Conservation (phyloP, 2,329 filamentous ascomycete species). For the Zymoseptoria pseudotritici region DNA sequence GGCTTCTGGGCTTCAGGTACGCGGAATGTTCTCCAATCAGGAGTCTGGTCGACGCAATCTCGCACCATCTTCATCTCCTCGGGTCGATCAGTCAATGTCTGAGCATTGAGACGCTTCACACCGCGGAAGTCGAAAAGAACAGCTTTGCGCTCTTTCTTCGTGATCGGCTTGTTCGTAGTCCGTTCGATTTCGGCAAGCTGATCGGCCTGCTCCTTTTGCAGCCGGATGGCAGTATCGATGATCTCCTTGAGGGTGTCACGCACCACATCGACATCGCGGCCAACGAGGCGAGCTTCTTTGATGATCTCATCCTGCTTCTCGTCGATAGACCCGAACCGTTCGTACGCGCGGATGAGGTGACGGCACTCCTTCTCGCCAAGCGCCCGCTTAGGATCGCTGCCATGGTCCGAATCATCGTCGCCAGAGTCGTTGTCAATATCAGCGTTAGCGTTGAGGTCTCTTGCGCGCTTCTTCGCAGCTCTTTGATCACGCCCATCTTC, state of each 20-base stretch:
- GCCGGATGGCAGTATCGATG: conserved; percentile 59
- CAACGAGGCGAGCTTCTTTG: conserved; percentile 73
- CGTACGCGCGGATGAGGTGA: conserved; percentile 82
- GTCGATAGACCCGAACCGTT: conserved; percentile 83
- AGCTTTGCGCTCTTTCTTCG: conserved; percentile 96
- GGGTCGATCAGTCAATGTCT: conserved; percentile 87
- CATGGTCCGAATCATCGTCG: conserved; percentile 44
- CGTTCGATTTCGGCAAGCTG: conserved; percentile 58
- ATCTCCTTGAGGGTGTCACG: conserved; percentile 70
- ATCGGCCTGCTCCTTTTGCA: conserved; percentile 66
- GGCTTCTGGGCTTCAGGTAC: conserved; percentile 87
- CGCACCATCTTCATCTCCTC: conserved; percentile 79
- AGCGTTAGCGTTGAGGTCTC: conserved; percentile 55
- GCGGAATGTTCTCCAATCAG: conserved; percentile 73
- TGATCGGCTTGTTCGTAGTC: conserved; percentile 68
- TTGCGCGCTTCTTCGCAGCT: conserved; percentile 61
- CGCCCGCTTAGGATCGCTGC: conserved; percentile 75
- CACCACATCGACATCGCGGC: conserved; percentile 75
- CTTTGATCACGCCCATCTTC: conserved; percentile 60
- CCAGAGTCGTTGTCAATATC: conserved; percentile 54
- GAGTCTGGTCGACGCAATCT: conserved; percentile 55
- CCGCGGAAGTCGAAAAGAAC: conserved; percentile 91
- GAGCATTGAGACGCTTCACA: conserved; percentile 90
- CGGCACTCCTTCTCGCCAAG: conserved; percentile 88
- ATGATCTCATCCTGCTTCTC: conserved; percentile 83